phyloP scores from a whole-genome alignment of 192 early-diverging fungal genomes.

The Geosiphon pyriformis region DNA sequence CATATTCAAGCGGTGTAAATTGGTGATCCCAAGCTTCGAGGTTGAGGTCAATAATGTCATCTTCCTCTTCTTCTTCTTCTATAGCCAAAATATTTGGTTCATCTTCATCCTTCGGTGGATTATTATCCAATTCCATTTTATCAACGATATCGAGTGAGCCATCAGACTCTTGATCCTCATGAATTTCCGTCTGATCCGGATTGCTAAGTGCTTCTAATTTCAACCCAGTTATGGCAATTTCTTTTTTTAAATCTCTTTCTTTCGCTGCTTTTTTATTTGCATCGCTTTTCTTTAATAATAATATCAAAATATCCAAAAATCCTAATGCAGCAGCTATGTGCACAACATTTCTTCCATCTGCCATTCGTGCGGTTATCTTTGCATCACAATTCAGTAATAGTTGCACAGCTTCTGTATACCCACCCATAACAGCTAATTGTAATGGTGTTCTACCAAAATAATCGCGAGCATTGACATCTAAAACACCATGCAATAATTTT shows the following conservation, averaged over 20 bases:
- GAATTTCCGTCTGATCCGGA: neutral
- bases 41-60: constrained; percentile 15
- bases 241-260: neutral
- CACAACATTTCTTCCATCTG: neutral
- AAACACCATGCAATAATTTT: neutral
- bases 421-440: constrained; percentile 10
- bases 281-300: constrained; percentile 1
- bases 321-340: constrained; percentile 1
- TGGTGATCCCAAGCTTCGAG: constrained; percentile 3
- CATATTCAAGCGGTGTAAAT: constrained; percentile 6
- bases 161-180: neutral
- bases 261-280: neutral
- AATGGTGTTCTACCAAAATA: constrained; percentile 17
- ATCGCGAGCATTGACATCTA: constrained; percentile 4
- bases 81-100: neutral
- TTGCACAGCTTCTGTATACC: neutral
- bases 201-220: neutral
- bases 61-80: neutral
- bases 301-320: constrained; percentile 5
- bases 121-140: neutral
- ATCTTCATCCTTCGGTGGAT: neutral
- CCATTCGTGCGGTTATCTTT: constrained; percentile 2
- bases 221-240: neutral
- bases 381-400: neutral
- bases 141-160: constrained; percentile 2